Base-by-base conservation (phyloP, 805 yeast species). In the Metschnikowia dekortorum region DNA sequence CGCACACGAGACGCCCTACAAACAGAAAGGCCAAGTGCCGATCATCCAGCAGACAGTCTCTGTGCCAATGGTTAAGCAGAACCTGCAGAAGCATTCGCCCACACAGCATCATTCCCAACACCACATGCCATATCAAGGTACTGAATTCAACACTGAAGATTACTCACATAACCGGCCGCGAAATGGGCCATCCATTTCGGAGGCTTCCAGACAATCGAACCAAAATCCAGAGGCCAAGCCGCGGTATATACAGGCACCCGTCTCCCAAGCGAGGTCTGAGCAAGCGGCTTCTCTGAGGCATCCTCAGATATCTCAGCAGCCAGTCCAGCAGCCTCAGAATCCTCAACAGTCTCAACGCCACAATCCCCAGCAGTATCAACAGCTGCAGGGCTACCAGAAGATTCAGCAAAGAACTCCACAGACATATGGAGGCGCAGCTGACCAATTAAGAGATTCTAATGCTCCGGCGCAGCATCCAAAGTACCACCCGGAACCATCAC, bases 241-340 rank as follows among this genome's bases (percentile, higher is more conserved):
- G 16, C 61, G 64, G 44, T 66, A 61, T 40, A 70, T 71, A 18
- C 53, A 63, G 22, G 63, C 70, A 8, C 75, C 73, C 10, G 64
- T 62, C 54, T 52, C 35, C 8, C 47, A 37, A 32, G 11, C 14
- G 26, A n/a, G 43, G 28, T 8, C 42, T 5, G 41, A 34, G 14
- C 42, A 43, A 22, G 26, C 45, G 13, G 45, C 45, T 8, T 32
- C 45, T 13, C 26, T 42, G 31, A 22, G 38, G n/a, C 32, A 26
- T 14, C 41, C 46, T 4, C 46, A 34, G 31, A 41, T 31, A 10
- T 29, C 34, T 6, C 45, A 37, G 22, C 45, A 36, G 36, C 14
- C n/a, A 26, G 29, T 6, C 28, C 45, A 28, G 9, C 39, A 44
- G 39, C 11, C 46, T n/a, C 45, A 8, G 13, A 39, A n/a, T 10